A percentile compares a stretch with the other conserved stretches of the same genome.
Evolutionary conservation across 139 green algal species (phyloP).

Genomic region (Asterochloris erici): DNA sequence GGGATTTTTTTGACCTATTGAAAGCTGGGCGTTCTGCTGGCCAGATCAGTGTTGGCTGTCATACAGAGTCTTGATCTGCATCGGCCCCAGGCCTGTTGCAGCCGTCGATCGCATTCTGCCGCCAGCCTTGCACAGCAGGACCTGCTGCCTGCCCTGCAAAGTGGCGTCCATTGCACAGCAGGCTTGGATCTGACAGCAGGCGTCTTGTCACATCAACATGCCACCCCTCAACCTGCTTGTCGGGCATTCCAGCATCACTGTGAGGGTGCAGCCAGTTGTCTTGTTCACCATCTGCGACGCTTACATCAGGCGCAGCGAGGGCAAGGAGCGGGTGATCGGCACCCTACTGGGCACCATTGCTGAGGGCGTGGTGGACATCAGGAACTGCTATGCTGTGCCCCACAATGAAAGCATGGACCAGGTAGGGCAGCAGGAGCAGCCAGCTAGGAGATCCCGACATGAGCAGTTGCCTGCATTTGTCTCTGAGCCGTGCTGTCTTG

Average conservation of each 20-base stretch:
- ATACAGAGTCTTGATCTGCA: too few relatives aligned
- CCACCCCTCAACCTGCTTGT: slow-evolving; percentile 34
- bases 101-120: background rate
- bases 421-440: slow-evolving; percentile 32
- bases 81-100: background rate
- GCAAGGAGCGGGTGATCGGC: slow-evolving; percentile 90
- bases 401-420: slow-evolving; percentile 91
- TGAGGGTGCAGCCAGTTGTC: slow-evolving; percentile 87
- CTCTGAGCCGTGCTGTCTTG: background rate
- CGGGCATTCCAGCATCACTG: slow-evolving; percentile 41
- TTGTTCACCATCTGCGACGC: slow-evolving; percentile 92
- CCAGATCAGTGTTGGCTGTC: too few relatives aligned
- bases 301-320: slow-evolving; percentile 83
- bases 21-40: too few relatives aligned
- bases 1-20: too few relatives aligned
- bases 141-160: too few relatives aligned
- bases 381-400: slow-evolving; percentile 92
- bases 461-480: background rate
- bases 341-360: slow-evolving; percentile 83
- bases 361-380: slow-evolving; percentile 82
- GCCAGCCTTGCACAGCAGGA: background rate
- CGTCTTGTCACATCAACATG: slow-evolving; percentile 16
- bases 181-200: too few relatives aligned
- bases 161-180: too few relatives aligned
- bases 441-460: background rate